Conservation (phyloP, 2,329 filamentous ascomycete genomes). For the Ceratocystis colombiana region DNA sequence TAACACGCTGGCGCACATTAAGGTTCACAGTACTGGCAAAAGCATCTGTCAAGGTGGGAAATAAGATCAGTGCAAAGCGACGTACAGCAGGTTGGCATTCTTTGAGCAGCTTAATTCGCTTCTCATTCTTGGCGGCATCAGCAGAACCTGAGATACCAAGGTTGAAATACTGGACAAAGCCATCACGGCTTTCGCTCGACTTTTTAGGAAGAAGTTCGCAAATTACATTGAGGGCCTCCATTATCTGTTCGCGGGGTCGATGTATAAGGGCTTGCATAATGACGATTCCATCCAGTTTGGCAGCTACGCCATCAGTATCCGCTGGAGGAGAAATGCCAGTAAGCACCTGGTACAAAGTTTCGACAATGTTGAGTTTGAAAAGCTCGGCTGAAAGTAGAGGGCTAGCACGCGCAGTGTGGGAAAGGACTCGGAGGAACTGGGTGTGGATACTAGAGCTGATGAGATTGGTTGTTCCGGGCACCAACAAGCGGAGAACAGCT, state of each 20-base stretch:
- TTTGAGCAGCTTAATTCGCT: constrained; percentile 68
- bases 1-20: constrained; percentile 85
- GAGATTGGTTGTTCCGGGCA: constrained; percentile 90
- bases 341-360: constrained; percentile 93
- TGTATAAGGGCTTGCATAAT: constrained; percentile 99
- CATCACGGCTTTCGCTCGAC: constrained; percentile 31
- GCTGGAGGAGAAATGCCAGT: constrained; percentile 87
- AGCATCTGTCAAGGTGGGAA: constrained; percentile 89
- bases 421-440: constrained; percentile 83
- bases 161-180: constrained; percentile 30
- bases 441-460: constrained; percentile 93
- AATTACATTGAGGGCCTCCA: constrained; percentile 93
- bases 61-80: constrained; percentile 82
- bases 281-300: constrained; percentile 87
- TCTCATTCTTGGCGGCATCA: constrained; percentile 49
- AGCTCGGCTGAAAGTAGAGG: constrained; percentile 78
- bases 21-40: constrained; percentile 97
- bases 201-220: constrained; percentile 74
- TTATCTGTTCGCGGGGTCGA: constrained; percentile 87
- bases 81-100: constrained; percentile 79
- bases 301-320: constrained; percentile 64
- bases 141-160: neutral
- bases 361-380: constrained; percentile 92
- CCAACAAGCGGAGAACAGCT: constrained; percentile 72
- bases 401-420: constrained; percentile 82